Evolutionary conservation across 2,329 filamentous ascomycete genomes (phyloP).

Genomic region (Colletotrichum agaves): DNA sequence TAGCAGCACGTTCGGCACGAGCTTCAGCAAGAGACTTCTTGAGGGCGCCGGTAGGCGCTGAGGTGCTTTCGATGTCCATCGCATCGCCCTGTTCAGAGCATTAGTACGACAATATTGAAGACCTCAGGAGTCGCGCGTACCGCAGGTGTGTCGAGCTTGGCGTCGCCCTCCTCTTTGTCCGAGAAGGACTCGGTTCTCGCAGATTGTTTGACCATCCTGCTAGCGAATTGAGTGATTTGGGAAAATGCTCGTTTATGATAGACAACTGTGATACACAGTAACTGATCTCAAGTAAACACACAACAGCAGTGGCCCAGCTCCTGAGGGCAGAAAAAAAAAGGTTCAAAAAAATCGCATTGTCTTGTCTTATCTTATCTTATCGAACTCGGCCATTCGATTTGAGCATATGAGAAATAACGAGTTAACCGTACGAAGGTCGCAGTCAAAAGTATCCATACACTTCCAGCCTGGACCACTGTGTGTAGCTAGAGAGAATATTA

Average conservation of each 20-base stretch:
- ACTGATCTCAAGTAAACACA: no score
- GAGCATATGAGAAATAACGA: no score
- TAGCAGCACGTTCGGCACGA: slow-evolving; percentile 31
- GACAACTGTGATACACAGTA: neutral
- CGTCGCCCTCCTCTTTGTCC: slow-evolving; percentile 32
- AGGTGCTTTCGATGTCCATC: slow-evolving; percentile 30
- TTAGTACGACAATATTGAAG: slow-evolving; percentile 19
- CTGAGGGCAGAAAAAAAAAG: slow-evolving; percentile 11
- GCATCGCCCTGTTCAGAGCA: slow-evolving; percentile 17
- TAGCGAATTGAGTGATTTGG: neutral
- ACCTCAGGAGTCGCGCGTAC: slow-evolving; percentile 20
- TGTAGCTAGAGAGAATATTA: no score
- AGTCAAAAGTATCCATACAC: no score
- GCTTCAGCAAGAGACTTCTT: slow-evolving; percentile 27
- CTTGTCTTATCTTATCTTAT: slow-evolving; percentile 29
- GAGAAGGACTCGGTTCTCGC: slow-evolving; percentile 21
- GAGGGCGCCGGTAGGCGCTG: slow-evolving; percentile 18
- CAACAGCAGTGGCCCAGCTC: no score
- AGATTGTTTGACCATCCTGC: slow-evolving; percentile 21
- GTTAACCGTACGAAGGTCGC: no score
- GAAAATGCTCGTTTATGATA: neutral
- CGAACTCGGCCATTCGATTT: no score
- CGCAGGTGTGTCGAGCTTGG: slow-evolving; percentile 23
- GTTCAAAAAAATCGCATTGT: neutral
- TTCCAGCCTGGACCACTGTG: no score